Evolutionary conservation across 495 filamentous ascomycete species (phyloP), one percentile per base, ranked within the genome.

Genomic region (Alectoria sarmentosa): DNA sequence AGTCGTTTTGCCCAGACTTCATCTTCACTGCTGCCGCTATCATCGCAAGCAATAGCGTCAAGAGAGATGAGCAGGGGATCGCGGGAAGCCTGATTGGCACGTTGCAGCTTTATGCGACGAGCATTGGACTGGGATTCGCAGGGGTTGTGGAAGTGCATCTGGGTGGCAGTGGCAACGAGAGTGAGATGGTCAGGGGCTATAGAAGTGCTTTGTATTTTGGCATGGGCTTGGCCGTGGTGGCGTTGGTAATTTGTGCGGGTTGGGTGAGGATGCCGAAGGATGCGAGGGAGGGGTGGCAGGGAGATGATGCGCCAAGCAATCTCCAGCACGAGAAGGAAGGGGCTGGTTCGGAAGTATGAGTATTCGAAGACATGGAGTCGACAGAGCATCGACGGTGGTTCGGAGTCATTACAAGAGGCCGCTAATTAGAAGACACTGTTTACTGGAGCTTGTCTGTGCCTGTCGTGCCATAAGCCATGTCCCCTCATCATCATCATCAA

Each of bases 21-120:
- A 75, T 80, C 37, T 82, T 77, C 59, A 80, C 78, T 0, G 80
- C 78, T 14, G 78, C 77, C 0, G 80, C 83, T 61, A 82, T 84
- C 55, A 82, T 84, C 63, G 81, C 80, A 9, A 82, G 79, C 58
- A 83, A 83, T 61, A 74, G 73, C 0, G 81, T 83, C 15, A 72
- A 71, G 21, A 68, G 76, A n/a, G 69, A 75, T 30, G 73, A 83
- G 59, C 81, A 84, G 60, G 82, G 82, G 0, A 74, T 81, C 60
- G 80, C 80, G 0, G 80, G 76, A 4, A 79, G 76, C 0, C 69
- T 82, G 13, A 76, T 83, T 41, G 79, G 79, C 0, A 77, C 76
- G 5, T 61, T 84, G 26, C 75, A 77, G 60, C 67, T 79, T 8
- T 84, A 83, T 64, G 79, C 80, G 10, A 77, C 73, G 36, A 78